Percentiles rank a stretch among this genome's conserved stretches.
These are phyloP conservation scores for Chiua sp. DNA, from an alignment of 1,284 basidiomycete genomes.

Conservation along the genomic window DNA sequence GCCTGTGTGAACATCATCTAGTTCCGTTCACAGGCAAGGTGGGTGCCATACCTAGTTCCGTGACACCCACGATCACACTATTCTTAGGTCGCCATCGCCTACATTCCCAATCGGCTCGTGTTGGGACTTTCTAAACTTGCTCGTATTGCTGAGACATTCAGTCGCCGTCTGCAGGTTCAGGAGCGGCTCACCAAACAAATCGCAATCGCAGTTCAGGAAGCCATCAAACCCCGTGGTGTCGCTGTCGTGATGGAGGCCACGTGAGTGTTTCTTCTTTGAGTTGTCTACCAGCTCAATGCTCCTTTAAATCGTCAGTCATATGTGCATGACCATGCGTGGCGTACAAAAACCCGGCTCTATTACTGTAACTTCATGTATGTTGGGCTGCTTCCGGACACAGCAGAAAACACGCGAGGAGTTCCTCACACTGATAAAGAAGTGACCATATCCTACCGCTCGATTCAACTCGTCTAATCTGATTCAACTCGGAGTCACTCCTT, in stretches of 20 bases:
- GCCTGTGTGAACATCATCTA: conserved; percentile 98
- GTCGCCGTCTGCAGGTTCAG: conserved; percentile 95
- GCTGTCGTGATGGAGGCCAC: conserved; percentile 99
- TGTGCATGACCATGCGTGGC: conserved; percentile 99
- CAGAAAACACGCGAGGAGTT: conserved; percentile 99
- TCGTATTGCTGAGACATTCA: conserved; percentile 97
- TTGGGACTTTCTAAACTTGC: conserved; percentile 98
- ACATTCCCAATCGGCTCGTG: conserved; percentile 96
- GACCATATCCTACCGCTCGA: conserved; percentile 33
- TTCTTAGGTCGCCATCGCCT: conserved; percentile 75
- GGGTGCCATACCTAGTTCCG: conserved; percentile 36
- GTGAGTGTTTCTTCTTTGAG: conserved; percentile 53
- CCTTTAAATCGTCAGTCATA: conserved; percentile 65
- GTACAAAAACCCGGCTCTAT: conserved; percentile 98
- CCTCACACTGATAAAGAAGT: conserved; percentile 76
- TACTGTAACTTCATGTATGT: conserved; percentile 99
- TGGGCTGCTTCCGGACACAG: conserved; percentile 96
- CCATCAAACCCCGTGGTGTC: conserved; percentile 96
- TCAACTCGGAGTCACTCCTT: conserved; percentile 38
- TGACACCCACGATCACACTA: conserved; percentile 19
- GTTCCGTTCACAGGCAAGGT: conserved; percentile 99
- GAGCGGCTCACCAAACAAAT: conserved; percentile 98
- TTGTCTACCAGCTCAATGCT: conserved; percentile 16
- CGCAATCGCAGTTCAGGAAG: conserved; percentile 96
- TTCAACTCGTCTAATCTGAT: conserved; percentile 43